Conservation (phyloP, 2,329 filamentous ascomycete species). For the Cyphellophora europaea region DNA sequence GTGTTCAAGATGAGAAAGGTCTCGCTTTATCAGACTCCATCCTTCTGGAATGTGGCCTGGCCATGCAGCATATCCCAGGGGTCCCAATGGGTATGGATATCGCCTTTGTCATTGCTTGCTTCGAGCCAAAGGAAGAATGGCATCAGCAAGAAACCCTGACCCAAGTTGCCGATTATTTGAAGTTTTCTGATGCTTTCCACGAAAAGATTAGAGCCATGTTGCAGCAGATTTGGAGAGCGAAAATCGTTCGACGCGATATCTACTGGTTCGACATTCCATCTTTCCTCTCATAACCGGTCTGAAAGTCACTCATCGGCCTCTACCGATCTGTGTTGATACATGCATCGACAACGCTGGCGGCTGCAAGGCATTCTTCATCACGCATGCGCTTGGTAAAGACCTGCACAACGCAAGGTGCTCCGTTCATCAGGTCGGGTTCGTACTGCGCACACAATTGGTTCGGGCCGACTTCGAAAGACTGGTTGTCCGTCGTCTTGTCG, state of each 20-base stretch:
- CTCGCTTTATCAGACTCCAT: neutral
- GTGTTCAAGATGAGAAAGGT: neutral
- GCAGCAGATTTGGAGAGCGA: neutral
- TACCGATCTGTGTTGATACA: constrained; percentile 17
- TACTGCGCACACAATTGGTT: constrained; percentile 14
- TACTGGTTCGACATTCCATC: neutral
- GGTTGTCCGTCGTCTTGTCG: constrained; percentile 10
- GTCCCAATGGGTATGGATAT: neutral
- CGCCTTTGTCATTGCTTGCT: neutral
- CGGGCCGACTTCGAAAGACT: constrained; percentile 6
- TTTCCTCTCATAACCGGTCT: neutral
- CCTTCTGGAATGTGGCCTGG: neutral
- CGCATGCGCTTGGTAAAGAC: constrained; percentile 21
- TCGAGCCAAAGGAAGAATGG: neutral
- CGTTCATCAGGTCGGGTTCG: constrained; percentile 19
- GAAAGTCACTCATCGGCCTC: neutral
- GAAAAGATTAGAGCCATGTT: neutral
- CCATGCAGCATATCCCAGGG: neutral
- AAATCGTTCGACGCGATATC: neutral
- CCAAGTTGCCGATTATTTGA: neutral
- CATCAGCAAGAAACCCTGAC: neutral
- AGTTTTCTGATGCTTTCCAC: neutral
- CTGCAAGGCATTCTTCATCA: constrained; percentile 23
- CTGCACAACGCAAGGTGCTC: constrained; percentile 22
- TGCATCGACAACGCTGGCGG: constrained; percentile 20